These are phyloP conservation scores for Tolypocladium paradoxum DNA, from an alignment of 2,329 filamentous ascomycete genomes.

Conservation along the genomic window DNA sequence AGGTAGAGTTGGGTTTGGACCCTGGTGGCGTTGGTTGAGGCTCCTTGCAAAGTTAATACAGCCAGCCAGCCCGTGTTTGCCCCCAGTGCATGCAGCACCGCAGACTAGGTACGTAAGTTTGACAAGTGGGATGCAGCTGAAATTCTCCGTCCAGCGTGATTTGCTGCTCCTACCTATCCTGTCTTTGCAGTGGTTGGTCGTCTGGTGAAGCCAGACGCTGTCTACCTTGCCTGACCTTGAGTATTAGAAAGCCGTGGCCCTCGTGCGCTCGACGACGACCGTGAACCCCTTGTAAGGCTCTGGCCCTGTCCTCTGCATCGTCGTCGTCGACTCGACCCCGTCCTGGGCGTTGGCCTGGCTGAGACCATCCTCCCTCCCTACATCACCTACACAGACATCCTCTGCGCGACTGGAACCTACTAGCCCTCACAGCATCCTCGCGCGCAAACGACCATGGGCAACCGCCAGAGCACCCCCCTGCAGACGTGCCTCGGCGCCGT, in stretches of 20 bases:
- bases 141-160: background rate
- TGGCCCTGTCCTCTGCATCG: background rate
- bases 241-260: background rate
- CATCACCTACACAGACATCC: too few relatives aligned
- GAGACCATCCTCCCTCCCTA: background rate
- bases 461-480: slow-evolving; percentile 27
- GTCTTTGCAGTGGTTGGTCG: background rate
- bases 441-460: slow-evolving; percentile 26
- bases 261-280: background rate
- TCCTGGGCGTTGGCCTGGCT: background rate
- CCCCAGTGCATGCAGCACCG: background rate
- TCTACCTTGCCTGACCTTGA: too few relatives aligned
- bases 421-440: background rate
- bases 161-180: background rate
- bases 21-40: background rate
- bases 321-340: background rate
- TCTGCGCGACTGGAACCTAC: too few relatives aligned
- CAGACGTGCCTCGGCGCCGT: slow-evolving; percentile 34
- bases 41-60: too few relatives aligned
- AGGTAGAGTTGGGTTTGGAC: too few relatives aligned
- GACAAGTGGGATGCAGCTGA: background rate
- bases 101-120: background rate
- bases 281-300: background rate
- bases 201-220: too few relatives aligned
- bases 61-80: too few relatives aligned